These are phyloP conservation scores for Solanum ossicruentum DNA, from an alignment of 257 asterid species.

Conservation along the genomic window DNA sequence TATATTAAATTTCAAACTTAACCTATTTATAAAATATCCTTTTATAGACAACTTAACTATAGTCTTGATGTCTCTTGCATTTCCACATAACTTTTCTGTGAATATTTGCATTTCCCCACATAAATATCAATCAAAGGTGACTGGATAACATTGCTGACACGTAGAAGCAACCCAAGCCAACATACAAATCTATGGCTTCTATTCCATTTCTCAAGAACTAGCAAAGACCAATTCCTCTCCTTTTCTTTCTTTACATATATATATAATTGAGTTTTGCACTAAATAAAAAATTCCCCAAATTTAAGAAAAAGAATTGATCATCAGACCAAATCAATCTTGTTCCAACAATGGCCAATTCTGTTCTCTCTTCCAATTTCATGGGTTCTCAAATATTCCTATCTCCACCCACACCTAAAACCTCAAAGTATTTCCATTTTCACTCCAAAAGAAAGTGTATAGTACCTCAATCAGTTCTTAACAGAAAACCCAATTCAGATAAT, in stretches of 20 bases:
- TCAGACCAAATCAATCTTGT: background rate
- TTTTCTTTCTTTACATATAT: background rate
- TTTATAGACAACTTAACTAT: no score
- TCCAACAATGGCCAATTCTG: slow-evolving; percentile 23
- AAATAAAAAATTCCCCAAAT: background rate
- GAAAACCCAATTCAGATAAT: slow-evolving; percentile 13
- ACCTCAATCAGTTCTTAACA: slow-evolving; percentile 34
- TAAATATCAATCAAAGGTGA: background rate
- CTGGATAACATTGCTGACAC: slow-evolving; percentile 43
- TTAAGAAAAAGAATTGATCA: background rate
- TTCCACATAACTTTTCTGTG: no score
- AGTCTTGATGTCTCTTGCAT: no score
- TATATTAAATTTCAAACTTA: no score
- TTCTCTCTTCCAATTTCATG: slow-evolving; percentile 46
- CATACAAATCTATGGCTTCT: slow-evolving; percentile 24
- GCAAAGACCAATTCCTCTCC: background rate
- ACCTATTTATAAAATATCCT: no score
- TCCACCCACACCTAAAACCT: slow-evolving; percentile 63
- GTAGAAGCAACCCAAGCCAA: slow-evolving; percentile 41
- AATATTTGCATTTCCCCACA: background rate
- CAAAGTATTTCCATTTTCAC: slow-evolving; percentile 9
- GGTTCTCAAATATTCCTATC: slow-evolving; percentile 50
- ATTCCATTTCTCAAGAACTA: background rate
- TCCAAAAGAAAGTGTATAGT: slow-evolving; percentile 24
- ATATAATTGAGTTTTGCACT: background rate